Evolutionary conservation across 2,329 filamentous ascomycete genomes (phyloP).

Genomic region (Pseudogymnoascus sp.): DNA sequence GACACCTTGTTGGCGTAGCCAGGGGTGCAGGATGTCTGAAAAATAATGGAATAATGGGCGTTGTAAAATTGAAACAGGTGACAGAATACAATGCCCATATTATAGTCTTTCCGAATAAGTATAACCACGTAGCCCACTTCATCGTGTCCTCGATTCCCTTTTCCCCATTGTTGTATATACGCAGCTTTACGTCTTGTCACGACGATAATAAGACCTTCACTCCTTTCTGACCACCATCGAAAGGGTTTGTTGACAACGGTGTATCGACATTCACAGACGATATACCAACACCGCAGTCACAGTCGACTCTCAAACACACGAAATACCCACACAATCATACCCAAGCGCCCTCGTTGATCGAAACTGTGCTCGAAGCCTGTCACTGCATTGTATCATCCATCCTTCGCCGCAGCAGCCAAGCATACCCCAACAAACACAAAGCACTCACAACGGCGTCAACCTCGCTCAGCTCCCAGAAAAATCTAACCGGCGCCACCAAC

Average conservation of each 20-base stretch:
- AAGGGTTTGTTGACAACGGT: background rate
- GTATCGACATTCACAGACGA: constrained; percentile 4
- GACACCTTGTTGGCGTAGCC: constrained; percentile 15
- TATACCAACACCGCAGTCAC: background rate
- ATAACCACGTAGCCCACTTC: constrained; percentile 2
- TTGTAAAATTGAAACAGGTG: constrained; percentile 8
- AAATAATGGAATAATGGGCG: constrained; percentile 7
- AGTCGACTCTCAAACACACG: constrained; percentile 1
- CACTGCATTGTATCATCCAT: constrained; percentile 8
- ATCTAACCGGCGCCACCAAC: background rate
- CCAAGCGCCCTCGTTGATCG: constrained; percentile 8
- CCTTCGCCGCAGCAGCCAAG: constrained; percentile 1
- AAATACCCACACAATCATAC: constrained; percentile 3
- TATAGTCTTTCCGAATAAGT: background rate
- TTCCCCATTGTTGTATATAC: background rate
- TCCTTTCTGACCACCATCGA: background rate
- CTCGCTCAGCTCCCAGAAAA: background rate
- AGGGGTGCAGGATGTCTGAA: constrained; percentile 1
- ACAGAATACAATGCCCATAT: constrained; percentile 5
- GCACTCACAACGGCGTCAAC: constrained; percentile 1
- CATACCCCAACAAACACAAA: background rate
- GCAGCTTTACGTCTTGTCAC: background rate
- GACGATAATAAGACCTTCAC: background rate
- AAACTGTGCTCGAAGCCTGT: constrained; percentile 7
- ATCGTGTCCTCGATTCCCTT: background rate